Base-by-base conservation (phyloP, 1,284 basidiomycete genomes). In the Omphalotus olearius region DNA sequence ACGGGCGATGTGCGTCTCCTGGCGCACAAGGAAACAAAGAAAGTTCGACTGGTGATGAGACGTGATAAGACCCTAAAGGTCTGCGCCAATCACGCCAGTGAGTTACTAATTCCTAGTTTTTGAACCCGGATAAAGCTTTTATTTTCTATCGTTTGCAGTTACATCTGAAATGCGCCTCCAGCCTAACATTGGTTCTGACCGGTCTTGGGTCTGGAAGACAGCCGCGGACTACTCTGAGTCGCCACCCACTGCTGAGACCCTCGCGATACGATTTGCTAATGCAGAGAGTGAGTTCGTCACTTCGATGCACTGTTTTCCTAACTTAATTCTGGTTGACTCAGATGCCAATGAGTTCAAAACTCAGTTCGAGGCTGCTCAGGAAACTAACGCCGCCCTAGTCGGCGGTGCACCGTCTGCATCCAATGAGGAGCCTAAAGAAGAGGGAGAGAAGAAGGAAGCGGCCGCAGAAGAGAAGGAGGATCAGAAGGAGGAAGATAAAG, bases 51-150 rank as follows among this genome's bases (percentile, higher is more conserved):
- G 57, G 93, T 99, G 67, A 99, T 99, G 97, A 82, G 97, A 73
- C 91, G 97, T 71, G 97, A 99, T 81, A 98, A 98, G 87, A 99
- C 97, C 44, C 81, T 95, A 71, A 99, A 99, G 74, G 95, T 99
- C 69, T 99, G 97, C 75, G 97, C 97, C 56, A 99, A 99, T 78
- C 97, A 99, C 75, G 76, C 83, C 62, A 83, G 96, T 98, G 65
- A 74, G 93, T 84, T 35, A 1, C n/a, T 44, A 47, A 52, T 17
- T 25, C 20, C 41, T 17, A 39, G 53, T 10, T 51, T 39, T 38
- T 50, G n/a, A n/a, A 41, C 47, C 33, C 35, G 16, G 26, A 10
- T 26, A 23, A 23, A 16, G 14, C 54, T 43, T 45, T 53, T 45
- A 51, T 44, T 16, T 44, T 16, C 14, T 39, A 43, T 53, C 45